Base-by-base conservation (phyloP, 2,329 filamentous ascomycete species). In the Cladophialophora yegresii region DNA sequence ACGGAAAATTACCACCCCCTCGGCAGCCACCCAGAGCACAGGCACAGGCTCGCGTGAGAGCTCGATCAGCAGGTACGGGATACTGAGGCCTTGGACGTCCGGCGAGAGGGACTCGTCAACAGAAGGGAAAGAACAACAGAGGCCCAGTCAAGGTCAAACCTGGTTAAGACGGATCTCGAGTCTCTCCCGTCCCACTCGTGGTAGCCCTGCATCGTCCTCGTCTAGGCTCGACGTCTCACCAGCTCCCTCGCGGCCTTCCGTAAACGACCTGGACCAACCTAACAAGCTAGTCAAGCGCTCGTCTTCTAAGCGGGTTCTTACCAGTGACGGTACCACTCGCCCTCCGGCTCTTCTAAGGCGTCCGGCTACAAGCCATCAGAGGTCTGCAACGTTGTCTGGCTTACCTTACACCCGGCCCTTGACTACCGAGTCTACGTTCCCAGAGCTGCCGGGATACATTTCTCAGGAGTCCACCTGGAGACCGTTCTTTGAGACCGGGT, bases 251-350 rank as follows among this genome's bases (percentile, higher is more conserved):
- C 58, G 58, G 5, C 55, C 62, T 33, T 65, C 66, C 9, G 26
- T 66, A 10, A 63, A 58, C 13, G 64, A 64, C 7, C 23, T 62
- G n/a, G 69, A 78, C 53, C 75, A 78, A 26, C 83, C 83, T 26
- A 88, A 88, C 76, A 87, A 86, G 74, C 79, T 88, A 8, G 83
- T 88, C 59, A 89, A 88, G 75, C 82, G 86, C 49, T 80, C 84
- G 4, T 79, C 81, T 22, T 87, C 85, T 10, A 77, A 84, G 56
- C 80, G 80, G 68, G 77, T 78, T 50, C 73, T 81, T 56, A 75
- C 74, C 60, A 75, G 79, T 64, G 73, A 78, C 12, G 72, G 75
- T 23, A 78, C 80, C 33, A 76, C 47, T 28, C 47, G 28, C 30
- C 51, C 77, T 62, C 75, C 81, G n/a, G 77, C 82, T 4, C 79